Base-by-base conservation (phyloP, 1,139 yeast genomes). In the Suhomyces guaymorum region DNA sequence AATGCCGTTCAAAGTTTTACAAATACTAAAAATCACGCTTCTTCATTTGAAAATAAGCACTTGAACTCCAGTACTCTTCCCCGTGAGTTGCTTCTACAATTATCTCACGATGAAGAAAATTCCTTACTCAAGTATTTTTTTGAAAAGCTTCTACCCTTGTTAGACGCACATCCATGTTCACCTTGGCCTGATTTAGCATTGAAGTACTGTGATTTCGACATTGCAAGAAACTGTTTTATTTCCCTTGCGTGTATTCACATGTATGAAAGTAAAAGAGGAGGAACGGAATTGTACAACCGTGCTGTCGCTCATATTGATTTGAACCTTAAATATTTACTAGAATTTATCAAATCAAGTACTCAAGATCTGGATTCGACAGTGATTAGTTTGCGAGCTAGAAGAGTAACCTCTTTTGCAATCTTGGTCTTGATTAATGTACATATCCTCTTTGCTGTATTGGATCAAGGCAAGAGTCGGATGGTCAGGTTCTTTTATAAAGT, bases 101-200 rank as follows among this genome's bases (percentile, higher is more conserved):
- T 35, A 37, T 39, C 68, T 2, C 61, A 64, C 34, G 52, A 58
- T 18, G 79, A 75, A 41, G 81, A 75, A 42, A 73, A 65, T 38
- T 65, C 63, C 59, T 70, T 75, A 63, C 48, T 75, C 38, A 70
- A 66, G 37, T 80, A 75, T 49, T 75, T 75, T 46, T 75, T 75
- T 51, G 69, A 72, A 43, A 70, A 72, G 42, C 57, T 75, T 19
- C 51, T 75, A 3, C 79, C 77, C 1, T 48, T 75, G 24, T 48
- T 75, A 15, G 81, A 75, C 52, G 78, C 78, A 0, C 80, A 74
- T 48, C 80, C 80, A 1, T 70, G 71, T 30, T 63, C 78, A 0
- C 80, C 80, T 2, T 74, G 80, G 80, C 81, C 81, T 0, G 75
- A 74, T 38, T 51, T 75, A 33, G 78, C 79, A 19, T 55, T 75